Evolutionary conservation across 2,329 filamentous ascomycete genomes (phyloP).

Genomic region (Ploettnerulaceae sp.): DNA sequence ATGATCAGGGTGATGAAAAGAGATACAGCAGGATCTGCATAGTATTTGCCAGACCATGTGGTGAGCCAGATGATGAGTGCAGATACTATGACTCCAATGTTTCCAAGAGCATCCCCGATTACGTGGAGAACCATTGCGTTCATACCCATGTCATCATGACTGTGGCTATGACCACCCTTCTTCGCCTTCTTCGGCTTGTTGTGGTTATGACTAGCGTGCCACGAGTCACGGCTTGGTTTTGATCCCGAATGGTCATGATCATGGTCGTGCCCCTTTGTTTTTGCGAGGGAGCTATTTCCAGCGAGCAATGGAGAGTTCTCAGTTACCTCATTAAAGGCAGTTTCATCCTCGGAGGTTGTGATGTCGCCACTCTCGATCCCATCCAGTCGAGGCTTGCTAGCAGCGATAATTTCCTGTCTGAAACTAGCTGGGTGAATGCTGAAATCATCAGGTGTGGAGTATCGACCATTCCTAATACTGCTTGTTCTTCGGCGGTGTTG

Average conservation of each 20-base stretch:
- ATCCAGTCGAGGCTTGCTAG: constrained; percentile 59
- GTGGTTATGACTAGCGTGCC: constrained; percentile 74
- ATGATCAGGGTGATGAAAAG: constrained; percentile 86
- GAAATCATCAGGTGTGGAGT: constrained; percentile 63
- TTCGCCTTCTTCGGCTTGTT: constrained; percentile 62
- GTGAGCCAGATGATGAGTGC: constrained; percentile 91
- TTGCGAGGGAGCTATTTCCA: constrained; percentile 15
- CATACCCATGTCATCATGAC: constrained; percentile 91
- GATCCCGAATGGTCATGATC: constrained; percentile 16
- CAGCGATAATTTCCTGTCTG: constrained; percentile 86
- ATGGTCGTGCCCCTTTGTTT: constrained; percentile 24
- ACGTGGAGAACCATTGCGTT: constrained; percentile 73
- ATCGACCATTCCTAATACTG: constrained; percentile 45
- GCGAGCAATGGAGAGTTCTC: constrained; percentile 28
- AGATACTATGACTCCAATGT: constrained; percentile 78
- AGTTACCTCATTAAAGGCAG: constrained; percentile 33
- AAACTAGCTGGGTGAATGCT: constrained; percentile 87
- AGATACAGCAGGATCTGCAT: constrained; percentile 87
- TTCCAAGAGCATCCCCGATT: constrained; percentile 79
- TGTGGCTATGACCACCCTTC: constrained; percentile 66
- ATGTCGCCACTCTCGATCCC: constrained; percentile 53
- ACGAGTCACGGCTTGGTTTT: constrained; percentile 27
- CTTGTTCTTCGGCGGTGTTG: constrained; percentile 29
- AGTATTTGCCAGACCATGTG: constrained; percentile 72
- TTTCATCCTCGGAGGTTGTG: constrained; percentile 37